A percentile compares a stretch with the other conserved stretches of the same genome.
Evolutionary conservation across 768 basidiomycete species (phyloP).

Genomic region (Multifurca ochricompacta): DNA sequence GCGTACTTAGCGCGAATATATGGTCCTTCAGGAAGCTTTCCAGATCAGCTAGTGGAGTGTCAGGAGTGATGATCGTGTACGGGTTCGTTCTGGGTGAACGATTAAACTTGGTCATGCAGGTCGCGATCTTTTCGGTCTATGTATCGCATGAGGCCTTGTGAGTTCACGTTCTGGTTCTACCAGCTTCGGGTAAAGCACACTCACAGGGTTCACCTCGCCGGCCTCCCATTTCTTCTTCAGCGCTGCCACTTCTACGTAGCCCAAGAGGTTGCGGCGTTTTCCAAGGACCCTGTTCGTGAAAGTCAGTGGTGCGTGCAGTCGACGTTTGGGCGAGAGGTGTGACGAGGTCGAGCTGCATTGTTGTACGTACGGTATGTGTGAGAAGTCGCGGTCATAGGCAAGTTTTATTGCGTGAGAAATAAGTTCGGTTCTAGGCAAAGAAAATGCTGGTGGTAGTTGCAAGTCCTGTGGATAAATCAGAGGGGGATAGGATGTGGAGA

Average conservation of each 20-base stretch:
- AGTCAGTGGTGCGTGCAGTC: neutral
- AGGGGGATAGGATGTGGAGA: neutral
- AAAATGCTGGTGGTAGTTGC: slow-evolving; percentile 82
- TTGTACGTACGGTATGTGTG: slow-evolving; percentile 72
- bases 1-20: slow-evolving; percentile 67
- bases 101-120: slow-evolving; percentile 69
- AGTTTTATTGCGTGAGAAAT: slow-evolving; percentile 74
- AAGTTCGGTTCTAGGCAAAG: slow-evolving; percentile 61
- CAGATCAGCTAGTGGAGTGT: slow-evolving; percentile 71
- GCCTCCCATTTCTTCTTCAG: slow-evolving; percentile 77
- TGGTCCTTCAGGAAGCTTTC: slow-evolving; percentile 68
- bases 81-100: slow-evolving; percentile 49
- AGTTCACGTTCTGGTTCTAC: neutral
- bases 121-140: slow-evolving; percentile 62
- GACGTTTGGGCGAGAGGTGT: neutral
- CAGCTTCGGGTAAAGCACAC: slow-evolving; percentile 24
- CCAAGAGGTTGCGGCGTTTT: slow-evolving; percentile 62
- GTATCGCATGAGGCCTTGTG: neutral
- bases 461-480: slow-evolving; percentile 44
- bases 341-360: neutral
- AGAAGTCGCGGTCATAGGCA: slow-evolving; percentile 92
- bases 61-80: slow-evolving; percentile 75
- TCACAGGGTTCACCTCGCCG: slow-evolving; percentile 60
- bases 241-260: slow-evolving; percentile 72
- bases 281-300: slow-evolving; percentile 57